These are phyloP conservation scores for Crinitomyces ghanaensis DNA, from an alignment of 805 yeast genomes.

Conservation along the genomic window DNA sequence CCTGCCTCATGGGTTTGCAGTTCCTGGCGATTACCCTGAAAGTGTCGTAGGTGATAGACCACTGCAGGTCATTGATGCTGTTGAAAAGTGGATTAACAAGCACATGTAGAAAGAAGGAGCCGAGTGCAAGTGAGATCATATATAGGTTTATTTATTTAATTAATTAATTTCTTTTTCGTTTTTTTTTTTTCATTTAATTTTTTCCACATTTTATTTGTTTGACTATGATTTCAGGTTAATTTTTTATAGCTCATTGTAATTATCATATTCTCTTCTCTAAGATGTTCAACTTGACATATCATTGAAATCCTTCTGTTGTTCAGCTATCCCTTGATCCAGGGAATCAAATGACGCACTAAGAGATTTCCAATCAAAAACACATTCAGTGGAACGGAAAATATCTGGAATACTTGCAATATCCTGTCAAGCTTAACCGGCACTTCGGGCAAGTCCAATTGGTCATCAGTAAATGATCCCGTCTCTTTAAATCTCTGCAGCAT, in stretches of 20 bases:
- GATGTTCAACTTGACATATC: no score
- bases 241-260: no score
- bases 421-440: conserved; percentile 18
- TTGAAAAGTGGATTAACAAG: conserved; percentile 8
- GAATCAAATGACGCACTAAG: conserved; percentile 6
- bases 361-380: conserved; percentile 16
- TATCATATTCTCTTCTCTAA: no score
- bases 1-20: conserved; percentile 34
- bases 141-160: no score
- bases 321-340: no score
- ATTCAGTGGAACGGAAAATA: conserved; percentile 26
- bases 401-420: conserved; percentile 21
- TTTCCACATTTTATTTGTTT: neutral
- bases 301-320: no score
- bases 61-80: conserved; percentile 14
- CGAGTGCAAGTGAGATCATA: conserved; percentile 1
- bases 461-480: conserved; percentile 33
- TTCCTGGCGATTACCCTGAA: conserved; percentile 30
- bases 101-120: neutral
- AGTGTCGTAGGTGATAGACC: conserved; percentile 26
- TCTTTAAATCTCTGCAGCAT: conserved; percentile 51
- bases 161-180: conserved; percentile 1
- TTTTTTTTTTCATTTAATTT: neutral
- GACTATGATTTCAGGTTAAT: no score
- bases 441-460: conserved; percentile 19